These are phyloP conservation scores for Hibiscus syriacus DNA, from an alignment of 345 rosid genomes.

Conservation along the genomic window DNA sequence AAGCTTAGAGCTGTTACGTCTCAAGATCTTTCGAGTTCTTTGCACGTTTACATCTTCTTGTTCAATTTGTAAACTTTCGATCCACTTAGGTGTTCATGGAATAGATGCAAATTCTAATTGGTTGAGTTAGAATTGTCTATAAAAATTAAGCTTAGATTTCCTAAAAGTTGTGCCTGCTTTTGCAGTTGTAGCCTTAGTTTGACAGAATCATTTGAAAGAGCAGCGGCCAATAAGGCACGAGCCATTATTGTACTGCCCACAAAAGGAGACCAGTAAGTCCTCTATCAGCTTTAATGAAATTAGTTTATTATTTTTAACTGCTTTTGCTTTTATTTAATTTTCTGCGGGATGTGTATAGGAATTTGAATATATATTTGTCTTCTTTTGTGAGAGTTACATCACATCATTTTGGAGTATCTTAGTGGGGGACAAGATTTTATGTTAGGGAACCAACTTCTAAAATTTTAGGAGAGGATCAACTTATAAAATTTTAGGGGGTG, in stretches of 20 bases:
- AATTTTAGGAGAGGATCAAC: too few relatives aligned
- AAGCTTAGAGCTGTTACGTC: not conserved
- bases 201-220: slow-evolving; percentile 84
- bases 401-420: not conserved
- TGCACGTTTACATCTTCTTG: not conserved
- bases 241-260: slow-evolving; percentile 86
- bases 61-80: not conserved
- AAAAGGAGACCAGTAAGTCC: slow-evolving; percentile 69
- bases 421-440: too few relatives aligned
- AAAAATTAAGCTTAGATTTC: not conserved
- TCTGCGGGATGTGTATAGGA: not conserved
- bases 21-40: not conserved
- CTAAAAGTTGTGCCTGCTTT: slow-evolving; percentile 21
- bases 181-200: slow-evolving; percentile 89
- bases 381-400: not conserved
- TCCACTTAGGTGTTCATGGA: not conserved
- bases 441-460: too few relatives aligned
- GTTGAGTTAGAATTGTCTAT: slow-evolving; percentile 1
- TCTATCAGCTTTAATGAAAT: slow-evolving; percentile 7
- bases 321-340: not conserved
- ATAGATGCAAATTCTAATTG: not conserved
- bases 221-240: slow-evolving; percentile 82
- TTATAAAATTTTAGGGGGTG: too few relatives aligned
- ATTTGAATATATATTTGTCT: not conserved
- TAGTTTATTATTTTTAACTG: not conserved